Evolutionary conservation across 2,329 filamentous ascomycete genomes (phyloP), one percentile per base, ranked within the genome.

Genomic region (Paramyrothecium sp.): DNA sequence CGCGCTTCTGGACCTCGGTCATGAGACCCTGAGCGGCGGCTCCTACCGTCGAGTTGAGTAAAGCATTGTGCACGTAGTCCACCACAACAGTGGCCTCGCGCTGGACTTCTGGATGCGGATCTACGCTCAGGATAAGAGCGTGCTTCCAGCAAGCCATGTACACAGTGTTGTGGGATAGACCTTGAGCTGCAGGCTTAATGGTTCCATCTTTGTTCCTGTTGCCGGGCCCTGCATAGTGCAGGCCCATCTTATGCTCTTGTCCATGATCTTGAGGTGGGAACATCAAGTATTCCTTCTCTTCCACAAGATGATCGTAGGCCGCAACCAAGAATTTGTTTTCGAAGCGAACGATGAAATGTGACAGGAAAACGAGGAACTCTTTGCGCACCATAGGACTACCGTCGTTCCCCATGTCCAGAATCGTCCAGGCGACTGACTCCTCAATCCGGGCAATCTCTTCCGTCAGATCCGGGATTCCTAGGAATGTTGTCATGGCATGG

Each of bases 101-200:
- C 61, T 96, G 90, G 34, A 98, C 91, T 69, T 98, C 94, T 1
- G 94, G 92, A 69, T 97, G 93, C 46, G 95, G 94, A 69, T 99
- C 95, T 19, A 96, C 91, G 49, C 92, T 94, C 72, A 98, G 82
- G 60, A 96, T 91, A 58, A 97, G 79, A 48, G 96, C 82, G 67
- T 97, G 91, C 71, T 96, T 95, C 95, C 95, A 99, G 60, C 96
- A 89, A 1, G 93, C 90, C 30, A 93, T 89, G 71, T 96, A 97
- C 19, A 97, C 90, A 0, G 92, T 97, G 68, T 96, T 95, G 62
- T 91, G 88, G 13, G 93, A 92, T 12, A 91, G 73, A 1, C 85
- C 83, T 49, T 85, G 81, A 2, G 82, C 79, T 2, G 77, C 69
- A 23, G 79, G 75, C 67, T 84, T 85, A 70, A 86, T 83, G 5